Conservation (phyloP, 176 grass and related monocot genomes). For the Raddia distichophylla region DNA sequence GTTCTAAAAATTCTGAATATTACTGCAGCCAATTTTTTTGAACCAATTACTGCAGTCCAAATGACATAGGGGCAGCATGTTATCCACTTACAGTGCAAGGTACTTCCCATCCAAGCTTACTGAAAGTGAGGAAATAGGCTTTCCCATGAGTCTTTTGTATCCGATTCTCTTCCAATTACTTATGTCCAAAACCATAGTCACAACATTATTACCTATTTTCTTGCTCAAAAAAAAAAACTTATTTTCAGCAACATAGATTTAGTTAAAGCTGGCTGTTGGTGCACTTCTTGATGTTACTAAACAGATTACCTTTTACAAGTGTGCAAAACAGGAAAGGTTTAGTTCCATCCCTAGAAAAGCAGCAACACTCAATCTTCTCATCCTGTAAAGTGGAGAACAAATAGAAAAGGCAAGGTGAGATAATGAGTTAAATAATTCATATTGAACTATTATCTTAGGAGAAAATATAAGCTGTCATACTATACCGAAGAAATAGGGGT, state of each 20-base stretch:
- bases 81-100: constrained; percentile 80
- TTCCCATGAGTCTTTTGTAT: constrained; percentile 70
- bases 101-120: constrained; percentile 94
- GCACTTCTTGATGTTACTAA: constrained; percentile 26
- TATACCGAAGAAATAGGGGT: constrained; percentile 32
- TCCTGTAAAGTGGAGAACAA: constrained; percentile 52
- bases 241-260: constrained; percentile 40
- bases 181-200: constrained; percentile 77
- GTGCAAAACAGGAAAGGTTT: constrained; percentile 95
- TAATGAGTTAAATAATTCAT: not conserved
- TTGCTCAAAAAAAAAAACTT: constrained; percentile 22
- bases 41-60: not conserved
- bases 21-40: not conserved
- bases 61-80: constrained; percentile 21
- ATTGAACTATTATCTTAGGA: not conserved
- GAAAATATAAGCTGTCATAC: not conserved
- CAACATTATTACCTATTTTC: constrained; percentile 51
- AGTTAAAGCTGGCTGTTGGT: not conserved
- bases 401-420: constrained; percentile 3
- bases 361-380: constrained; percentile 89
- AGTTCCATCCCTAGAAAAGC: constrained; percentile 93
- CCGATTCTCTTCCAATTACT: constrained; percentile 87
- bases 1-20: not conserved
- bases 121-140: constrained; percentile 75
- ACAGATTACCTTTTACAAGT: constrained; percentile 73